A percentile compares a stretch with the other conserved stretches of the same genome.
phyloP scores from a whole-genome alignment of 306 rosid species.

The Glycine latifolia region DNA sequence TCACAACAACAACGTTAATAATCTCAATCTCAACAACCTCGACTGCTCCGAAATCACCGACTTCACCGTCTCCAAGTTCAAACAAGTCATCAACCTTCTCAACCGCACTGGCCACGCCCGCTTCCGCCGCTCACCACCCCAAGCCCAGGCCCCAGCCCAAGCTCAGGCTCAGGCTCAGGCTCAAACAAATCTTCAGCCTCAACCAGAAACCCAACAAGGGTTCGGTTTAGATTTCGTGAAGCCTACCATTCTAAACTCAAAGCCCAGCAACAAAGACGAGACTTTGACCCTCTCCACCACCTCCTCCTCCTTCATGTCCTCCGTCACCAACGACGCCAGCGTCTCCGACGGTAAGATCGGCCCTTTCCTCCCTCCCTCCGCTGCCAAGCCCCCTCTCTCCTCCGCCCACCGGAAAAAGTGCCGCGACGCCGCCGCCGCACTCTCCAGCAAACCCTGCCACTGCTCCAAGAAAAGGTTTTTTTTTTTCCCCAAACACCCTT shows the following conservation, averaged over 20 bases:
- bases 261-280: slow-evolving; percentile 46
- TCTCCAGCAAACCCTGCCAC: slow-evolving; percentile 63
- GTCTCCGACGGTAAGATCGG: slow-evolving; percentile 71
- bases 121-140: slow-evolving; percentile 75
- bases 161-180: background rate
- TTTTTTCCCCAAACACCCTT: background rate
- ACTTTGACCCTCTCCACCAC: slow-evolving; percentile 51
- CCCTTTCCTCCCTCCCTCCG: slow-evolving; percentile 47
- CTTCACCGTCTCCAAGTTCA: slow-evolving; percentile 79
- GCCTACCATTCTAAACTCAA: slow-evolving; percentile 10
- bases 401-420: slow-evolving; percentile 61
- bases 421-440: slow-evolving; percentile 43
- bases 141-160: background rate
- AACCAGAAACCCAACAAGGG: background rate
- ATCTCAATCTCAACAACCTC: slow-evolving; percentile 20
- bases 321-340: slow-evolving; percentile 78
- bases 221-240: slow-evolving; percentile 45
- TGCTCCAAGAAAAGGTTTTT: slow-evolving; percentile 77
- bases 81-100: slow-evolving; percentile 65
- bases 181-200: background rate
- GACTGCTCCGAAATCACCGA: slow-evolving; percentile 70
- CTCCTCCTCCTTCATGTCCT: slow-evolving; percentile 67
- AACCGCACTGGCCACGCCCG: slow-evolving; percentile 91
- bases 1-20: background rate
- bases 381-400: slow-evolving; percentile 73